Conservation (phyloP, 345 rosid species). For the Eucalyptus melliodora region DNA sequence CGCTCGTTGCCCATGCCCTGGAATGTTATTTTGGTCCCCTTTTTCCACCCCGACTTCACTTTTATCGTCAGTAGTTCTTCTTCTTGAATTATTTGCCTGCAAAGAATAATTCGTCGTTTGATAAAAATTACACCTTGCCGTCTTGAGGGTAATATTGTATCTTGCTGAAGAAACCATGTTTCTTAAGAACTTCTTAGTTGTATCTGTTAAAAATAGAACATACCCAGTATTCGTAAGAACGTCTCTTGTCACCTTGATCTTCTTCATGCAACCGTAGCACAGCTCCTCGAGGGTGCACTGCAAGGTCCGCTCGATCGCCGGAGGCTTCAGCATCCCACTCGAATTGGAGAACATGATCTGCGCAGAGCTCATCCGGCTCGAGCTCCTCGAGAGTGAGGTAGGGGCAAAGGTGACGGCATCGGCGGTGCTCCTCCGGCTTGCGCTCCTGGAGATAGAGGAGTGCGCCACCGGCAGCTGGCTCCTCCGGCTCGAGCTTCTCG, state of each 20-base stretch:
- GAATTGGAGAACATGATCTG: conserved; percentile 80
- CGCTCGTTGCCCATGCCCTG: conserved; percentile 69
- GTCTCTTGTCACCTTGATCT: conserved; percentile 68
- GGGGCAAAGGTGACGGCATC: not conserved
- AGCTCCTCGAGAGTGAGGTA: conserved; percentile 9
- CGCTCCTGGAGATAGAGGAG: not conserved
- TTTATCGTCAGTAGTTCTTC: conserved; percentile 53
- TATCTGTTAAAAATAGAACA: not conserved
- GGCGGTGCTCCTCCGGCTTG: conserved; percentile 10
- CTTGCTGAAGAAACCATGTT: not conserved
- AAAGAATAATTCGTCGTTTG: not conserved
- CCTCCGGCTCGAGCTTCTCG: conserved; percentile 9
- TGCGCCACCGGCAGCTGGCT: not conserved
- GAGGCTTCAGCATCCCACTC: conserved; percentile 41
- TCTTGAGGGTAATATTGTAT: not conserved
- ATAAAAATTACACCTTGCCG: not conserved
- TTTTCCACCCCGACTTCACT: conserved; percentile 87
- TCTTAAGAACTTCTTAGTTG: not conserved
- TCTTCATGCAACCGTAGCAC: conserved; percentile 68
- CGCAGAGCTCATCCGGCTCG: conserved; percentile 16
- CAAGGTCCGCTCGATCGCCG: conserved; percentile 41
- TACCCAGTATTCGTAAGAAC: conserved; percentile 53
- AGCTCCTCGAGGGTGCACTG: conserved; percentile 84
- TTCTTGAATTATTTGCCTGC: conserved; percentile 40
- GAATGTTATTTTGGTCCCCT: conserved; percentile 74